Base-by-base conservation (phyloP, 257 asterid species). In the Capsicum chinense region DNA sequence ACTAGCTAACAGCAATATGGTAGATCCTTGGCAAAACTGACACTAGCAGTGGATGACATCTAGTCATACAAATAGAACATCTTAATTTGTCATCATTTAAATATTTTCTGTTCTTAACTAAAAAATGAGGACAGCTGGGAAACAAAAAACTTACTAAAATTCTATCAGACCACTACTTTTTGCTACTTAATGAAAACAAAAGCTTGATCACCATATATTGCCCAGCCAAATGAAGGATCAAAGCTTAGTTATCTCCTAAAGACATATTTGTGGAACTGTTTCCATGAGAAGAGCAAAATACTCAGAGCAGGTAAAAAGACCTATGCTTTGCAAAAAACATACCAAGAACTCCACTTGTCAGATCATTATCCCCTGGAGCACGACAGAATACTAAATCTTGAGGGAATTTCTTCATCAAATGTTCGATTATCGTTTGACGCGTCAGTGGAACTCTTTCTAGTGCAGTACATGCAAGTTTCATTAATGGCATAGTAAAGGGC, bases 401-500 rank as follows among this genome's bases (percentile, higher is more conserved):
- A 86, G 91, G 87, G 85, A 96, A 92, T 54, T 91, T 94, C 73
- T 90, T 93, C 89, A 92, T 92, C 91, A 94, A 84, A 82, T 90
- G 57, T 35, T 93, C 95, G 33, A 92, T 88, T 11, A 93, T 63
- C 89, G 90, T 93, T 5, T 85, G 79, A 44, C 98, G 89, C 70
- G 95, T 91, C 50, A 94, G 79, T 5, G 99, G 99, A 70, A 96
- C 97, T 91, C 99, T 94, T 89, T 96, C 99, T 70, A 96, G 73
- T 35, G 99, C 98, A 0, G 97, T 94, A 76, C 99, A 94, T 10
- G 98, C 92, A 85, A 92, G 97, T 91, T 87, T 91, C 99, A 94
- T 94, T 79, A 96, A 90, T 76, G 99, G 98, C 99, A 96, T 94
- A 15, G 98, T 93, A 84, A 96, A 93, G 42, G 99, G 98, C 86